These are phyloP conservation scores for Prunella vulgaris DNA, from an alignment of 257 asterid species.

Conservation along the genomic window DNA sequence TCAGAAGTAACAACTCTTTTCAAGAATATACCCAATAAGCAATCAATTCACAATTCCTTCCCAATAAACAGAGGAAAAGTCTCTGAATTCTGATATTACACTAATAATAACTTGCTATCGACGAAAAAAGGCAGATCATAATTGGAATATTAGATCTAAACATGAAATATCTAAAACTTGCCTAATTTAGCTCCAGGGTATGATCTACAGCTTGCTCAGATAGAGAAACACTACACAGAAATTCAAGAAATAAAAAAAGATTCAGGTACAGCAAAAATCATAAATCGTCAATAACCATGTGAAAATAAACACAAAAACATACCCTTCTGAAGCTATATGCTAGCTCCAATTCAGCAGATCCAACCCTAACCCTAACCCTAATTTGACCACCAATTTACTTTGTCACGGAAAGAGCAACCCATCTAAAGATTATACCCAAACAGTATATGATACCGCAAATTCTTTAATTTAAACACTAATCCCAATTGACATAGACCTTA, in stretches of 20 bases:
- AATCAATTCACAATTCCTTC: slow-evolving; percentile 11
- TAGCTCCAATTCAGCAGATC: slow-evolving; percentile 32
- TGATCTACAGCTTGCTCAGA: slow-evolving; percentile 23
- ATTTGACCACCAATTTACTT: slow-evolving; percentile 26
- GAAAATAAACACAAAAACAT: neutral
- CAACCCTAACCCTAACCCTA: slow-evolving; percentile 36
- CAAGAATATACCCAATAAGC: neutral
- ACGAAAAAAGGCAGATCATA: slow-evolving; percentile 8
- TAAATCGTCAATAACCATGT: slow-evolving; percentile 13
- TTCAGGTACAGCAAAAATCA: neutral
- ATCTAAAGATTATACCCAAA: neutral
- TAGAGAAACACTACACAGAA: slow-evolving; percentile 20
- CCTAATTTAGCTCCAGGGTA: slow-evolving; percentile 12
- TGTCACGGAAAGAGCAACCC: slow-evolving; percentile 14
- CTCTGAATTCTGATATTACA: neutral
- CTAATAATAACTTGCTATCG: neutral
- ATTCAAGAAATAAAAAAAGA: slow-evolving; percentile 9
- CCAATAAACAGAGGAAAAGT: neutral
- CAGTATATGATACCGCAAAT: neutral
- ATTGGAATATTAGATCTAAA: slow-evolving; percentile 7
- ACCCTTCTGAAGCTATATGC: slow-evolving; percentile 4
- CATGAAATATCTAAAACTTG: slow-evolving; percentile 4
- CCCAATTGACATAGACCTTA: slow-evolving; percentile 3
- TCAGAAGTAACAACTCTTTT: neutral
- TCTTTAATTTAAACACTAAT: slow-evolving; percentile 5